These are phyloP conservation scores for Tylopilus rubrobrunneus DNA, from an alignment of 768 basidiomycete species.

Conservation along the genomic window DNA sequence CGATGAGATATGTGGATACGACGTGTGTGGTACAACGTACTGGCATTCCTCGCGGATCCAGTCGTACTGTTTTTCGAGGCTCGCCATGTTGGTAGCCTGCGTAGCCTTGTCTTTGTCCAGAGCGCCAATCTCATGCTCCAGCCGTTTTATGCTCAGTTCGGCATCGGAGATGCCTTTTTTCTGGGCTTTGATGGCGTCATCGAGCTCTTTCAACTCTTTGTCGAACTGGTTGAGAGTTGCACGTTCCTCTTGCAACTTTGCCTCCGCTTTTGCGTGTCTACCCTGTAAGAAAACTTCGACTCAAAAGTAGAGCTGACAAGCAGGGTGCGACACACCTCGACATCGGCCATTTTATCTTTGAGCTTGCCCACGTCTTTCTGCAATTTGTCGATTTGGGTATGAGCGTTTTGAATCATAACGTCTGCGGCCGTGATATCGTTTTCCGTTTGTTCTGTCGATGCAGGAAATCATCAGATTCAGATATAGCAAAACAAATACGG, in stretches of 20 bases:
- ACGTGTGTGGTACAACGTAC: conserved; percentile 44
- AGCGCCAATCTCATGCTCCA: conserved; percentile 65
- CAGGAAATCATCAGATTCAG: background rate
- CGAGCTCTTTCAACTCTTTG: conserved; percentile 80
- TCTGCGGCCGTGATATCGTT: conserved; percentile 27
- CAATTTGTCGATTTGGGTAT: conserved; percentile 47
- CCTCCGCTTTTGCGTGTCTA: conserved; percentile 60
- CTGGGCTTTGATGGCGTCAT: conserved; percentile 77
- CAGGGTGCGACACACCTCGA: conserved; percentile 15
- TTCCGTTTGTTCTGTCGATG: conserved; percentile 26
- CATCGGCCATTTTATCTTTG: conserved; percentile 39
- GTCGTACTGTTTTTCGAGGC: conserved; percentile 75
- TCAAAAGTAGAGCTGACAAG: background rate
- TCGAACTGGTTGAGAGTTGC: conserved; percentile 88
- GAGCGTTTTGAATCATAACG: conserved; percentile 28
- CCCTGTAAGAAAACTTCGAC: conserved; percentile 33
- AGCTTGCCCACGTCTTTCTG: conserved; percentile 63
- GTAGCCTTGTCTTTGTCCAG: conserved; percentile 62
- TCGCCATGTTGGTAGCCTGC: conserved; percentile 47
- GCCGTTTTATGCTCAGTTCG: conserved; percentile 59
- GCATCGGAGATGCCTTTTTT: conserved; percentile 65
- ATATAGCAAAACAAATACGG: background rate
- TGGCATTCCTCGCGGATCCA: conserved; percentile 90
- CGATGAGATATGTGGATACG: background rate
- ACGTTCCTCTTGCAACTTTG: conserved; percentile 76